Evolutionary conservation across 140 eudicot genomes (phyloP), one percentile per base, ranked within the genome.

Genomic region (Ambrosia hybrid): DNA sequence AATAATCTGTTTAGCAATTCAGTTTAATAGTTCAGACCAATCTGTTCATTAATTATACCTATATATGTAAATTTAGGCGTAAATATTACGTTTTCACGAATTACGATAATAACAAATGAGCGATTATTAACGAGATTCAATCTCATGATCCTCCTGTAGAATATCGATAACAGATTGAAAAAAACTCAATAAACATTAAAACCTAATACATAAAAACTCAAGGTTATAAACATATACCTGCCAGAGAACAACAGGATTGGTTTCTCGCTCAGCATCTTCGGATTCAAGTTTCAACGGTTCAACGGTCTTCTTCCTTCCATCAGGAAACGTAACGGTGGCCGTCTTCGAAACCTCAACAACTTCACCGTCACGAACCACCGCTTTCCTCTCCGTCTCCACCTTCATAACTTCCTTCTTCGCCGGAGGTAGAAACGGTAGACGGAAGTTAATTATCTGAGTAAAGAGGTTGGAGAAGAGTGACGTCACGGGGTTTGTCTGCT

Each of bases 161-260:
- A 71, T 17, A 57, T 39, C 5, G 9, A 57, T 1, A 41, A 13
- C 15, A 34, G 6, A 60, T 13, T 3, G 34, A 33, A 68, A 45
- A 1, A 33, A 72, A 72, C 49, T 72, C 59, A 48, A 17, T n/a
- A 36, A 1, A 14, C 4, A 26, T 36, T 48, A 46, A 64, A 64
- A 67, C 21, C 11, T 52, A 51, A 51, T 9, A 51, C 0, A 34
- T 41, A 46, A 53, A 55, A 34, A 65, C 16, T 46, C 6, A 56
- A 56, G 3, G 4, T n/a, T 10, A 36, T 14, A 59, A 21, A 41
- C 51, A 17, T 33, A 68, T 75, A 90, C 96, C 97, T 90, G 97
- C 97, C 97, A 90, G 4, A 87, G 85, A 66, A 87, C 80, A 10
- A 71, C 68, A 36, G 97, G 97, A 48, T 85, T 87, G n/a, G 95